Evolutionary conservation across 176 grass and related monocot species (phyloP).

Genomic region (Saccharum officinarum): DNA sequence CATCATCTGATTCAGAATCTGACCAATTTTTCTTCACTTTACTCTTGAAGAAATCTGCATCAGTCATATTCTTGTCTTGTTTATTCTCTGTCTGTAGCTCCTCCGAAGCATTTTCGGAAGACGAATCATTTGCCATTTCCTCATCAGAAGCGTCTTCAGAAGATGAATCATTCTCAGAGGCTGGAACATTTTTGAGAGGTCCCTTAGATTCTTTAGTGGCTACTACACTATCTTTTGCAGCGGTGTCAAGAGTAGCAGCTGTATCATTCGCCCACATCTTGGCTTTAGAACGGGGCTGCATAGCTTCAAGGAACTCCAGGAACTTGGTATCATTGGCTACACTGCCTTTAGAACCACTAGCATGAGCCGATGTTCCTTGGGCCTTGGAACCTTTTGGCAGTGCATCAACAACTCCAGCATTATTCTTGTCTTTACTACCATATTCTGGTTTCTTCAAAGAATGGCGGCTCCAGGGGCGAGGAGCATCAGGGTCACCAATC

Average conservation of each 20-base stretch:
- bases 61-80: conserved; percentile 49
- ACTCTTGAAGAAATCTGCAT: conserved; percentile 88
- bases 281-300: conserved; percentile 82
- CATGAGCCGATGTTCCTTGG: conserved; percentile 32
- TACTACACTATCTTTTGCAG: conserved; percentile 41
- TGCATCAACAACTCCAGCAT: conserved; percentile 4
- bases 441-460: conserved; percentile 63
- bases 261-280: conserved; percentile 96
- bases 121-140: conserved; percentile 29
- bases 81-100: conserved; percentile 41
- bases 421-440: conserved; percentile 37
- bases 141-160: conserved; percentile 44
- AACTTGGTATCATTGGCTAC: conserved; percentile 62
- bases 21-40: conserved; percentile 97
- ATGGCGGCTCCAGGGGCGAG: conserved; percentile 84
- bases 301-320: conserved; percentile 84
- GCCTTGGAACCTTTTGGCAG: conserved; percentile 42
- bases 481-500: conserved; percentile 73
- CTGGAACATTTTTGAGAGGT: conserved; percentile 17
- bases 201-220: conserved; percentile 36
- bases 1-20: conserved; percentile 73
- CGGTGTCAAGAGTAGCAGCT: conserved; percentile 30
- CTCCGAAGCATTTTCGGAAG: conserved; percentile 30
- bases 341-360: conserved; percentile 40
- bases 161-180: conserved; percentile 36